These are phyloP conservation scores for Gyromitra esculenta DNA, from an alignment of 2,329 filamentous ascomycete species.

Conservation along the genomic window DNA sequence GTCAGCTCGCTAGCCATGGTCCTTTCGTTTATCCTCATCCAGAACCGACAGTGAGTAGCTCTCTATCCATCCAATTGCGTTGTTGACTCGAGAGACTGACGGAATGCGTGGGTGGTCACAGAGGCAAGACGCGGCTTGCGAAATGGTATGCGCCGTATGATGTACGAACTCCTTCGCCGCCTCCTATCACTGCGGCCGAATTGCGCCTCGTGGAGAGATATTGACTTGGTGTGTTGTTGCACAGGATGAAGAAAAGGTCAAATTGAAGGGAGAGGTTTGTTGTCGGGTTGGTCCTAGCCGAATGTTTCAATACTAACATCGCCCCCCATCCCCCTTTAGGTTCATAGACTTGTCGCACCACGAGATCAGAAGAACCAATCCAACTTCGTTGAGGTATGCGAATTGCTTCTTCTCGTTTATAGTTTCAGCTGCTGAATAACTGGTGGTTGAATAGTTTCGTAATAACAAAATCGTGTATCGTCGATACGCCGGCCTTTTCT, in stretches of 20 bases:
- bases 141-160: conserved; percentile 99
- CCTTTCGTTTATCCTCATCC: conserved; percentile 63
- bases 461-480: conserved; percentile 98
- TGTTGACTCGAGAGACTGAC: conserved; percentile 21
- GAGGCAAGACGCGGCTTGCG: conserved; percentile 96
- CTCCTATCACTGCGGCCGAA: not conserved
- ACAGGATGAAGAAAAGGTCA: conserved; percentile 96
- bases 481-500: conserved; percentile 96
- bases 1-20: conserved; percentile 57
- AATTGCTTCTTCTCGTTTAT: conserved; percentile 59
- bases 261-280: conserved; percentile 92
- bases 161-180: conserved; percentile 60
- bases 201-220: conserved; percentile 13
- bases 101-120: conserved; percentile 60
- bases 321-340: conserved; percentile 64
- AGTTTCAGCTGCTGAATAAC: conserved; percentile 11
- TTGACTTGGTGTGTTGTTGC: not conserved
- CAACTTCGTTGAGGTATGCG: conserved; percentile 86
- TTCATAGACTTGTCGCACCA: conserved; percentile 95
- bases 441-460: conserved; percentile 66
- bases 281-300: not conserved
- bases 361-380: conserved; percentile 99
- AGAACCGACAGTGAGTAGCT: conserved; percentile 62
- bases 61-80: not conserved
- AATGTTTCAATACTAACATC: conserved; percentile 24